Conservation (phyloP, 2,329 filamentous ascomycete genomes). For the Thelonectria blattea region DNA sequence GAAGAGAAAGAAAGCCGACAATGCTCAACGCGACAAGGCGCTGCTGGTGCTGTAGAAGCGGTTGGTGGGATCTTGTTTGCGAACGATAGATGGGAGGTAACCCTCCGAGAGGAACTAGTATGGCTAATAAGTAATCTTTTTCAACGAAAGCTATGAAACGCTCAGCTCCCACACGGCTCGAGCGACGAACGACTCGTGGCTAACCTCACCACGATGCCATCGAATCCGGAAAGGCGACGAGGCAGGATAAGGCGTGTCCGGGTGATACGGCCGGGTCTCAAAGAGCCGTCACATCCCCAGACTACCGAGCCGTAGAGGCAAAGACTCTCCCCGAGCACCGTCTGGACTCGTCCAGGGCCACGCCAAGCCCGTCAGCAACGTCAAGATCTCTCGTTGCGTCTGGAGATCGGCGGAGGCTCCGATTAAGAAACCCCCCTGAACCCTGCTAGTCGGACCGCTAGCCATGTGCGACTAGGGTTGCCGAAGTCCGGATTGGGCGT, state of each 20-base stretch:
- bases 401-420: slow-evolving; percentile 29
- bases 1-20: background rate
- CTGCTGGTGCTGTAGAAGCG: background rate
- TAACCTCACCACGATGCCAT: background rate
- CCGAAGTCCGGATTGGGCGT: slow-evolving; percentile 30
- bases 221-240: background rate
- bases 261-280: background rate
- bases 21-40: background rate
- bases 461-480: slow-evolving; percentile 24
- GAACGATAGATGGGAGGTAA: background rate
- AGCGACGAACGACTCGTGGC: background rate
- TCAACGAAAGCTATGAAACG: background rate
- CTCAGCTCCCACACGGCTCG: background rate
- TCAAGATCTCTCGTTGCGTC: slow-evolving; percentile 7
- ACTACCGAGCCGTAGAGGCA: background rate
- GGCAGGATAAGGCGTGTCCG: background rate
- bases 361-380: slow-evolving; percentile 23
- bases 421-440: slow-evolving; percentile 34
- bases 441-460: slow-evolving; percentile 30
- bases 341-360: slow-evolving; percentile 3
- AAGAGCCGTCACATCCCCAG: background rate
- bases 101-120: background rate
- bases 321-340: background rate
- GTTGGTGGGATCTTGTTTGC: background rate
- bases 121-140: background rate